phyloP scores from a whole-genome alignment of 129 eudicot species.

The Ambrosia artemisiifolia region DNA sequence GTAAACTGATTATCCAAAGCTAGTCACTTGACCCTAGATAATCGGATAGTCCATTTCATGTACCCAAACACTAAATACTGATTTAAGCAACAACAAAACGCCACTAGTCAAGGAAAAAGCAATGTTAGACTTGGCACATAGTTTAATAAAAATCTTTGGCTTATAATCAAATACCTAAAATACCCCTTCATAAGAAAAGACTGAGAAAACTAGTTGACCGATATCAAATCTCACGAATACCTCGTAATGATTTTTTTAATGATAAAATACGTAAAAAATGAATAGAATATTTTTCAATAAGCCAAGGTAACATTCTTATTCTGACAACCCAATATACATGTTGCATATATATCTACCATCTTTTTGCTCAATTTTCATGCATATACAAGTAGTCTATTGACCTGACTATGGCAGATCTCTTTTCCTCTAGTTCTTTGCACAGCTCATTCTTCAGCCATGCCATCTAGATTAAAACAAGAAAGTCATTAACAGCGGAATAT shows the following conservation, averaged over 20 bases:
- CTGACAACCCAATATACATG: background rate
- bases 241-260: background rate
- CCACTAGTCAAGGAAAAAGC: background rate
- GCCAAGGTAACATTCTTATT: background rate
- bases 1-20: too few species aligned
- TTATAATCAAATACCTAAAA: background rate
- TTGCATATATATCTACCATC: background rate
- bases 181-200: background rate
- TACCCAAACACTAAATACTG: too few species aligned
- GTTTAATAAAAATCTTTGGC: background rate
- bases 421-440: conserved; percentile 84
- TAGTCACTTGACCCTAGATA: too few species aligned
- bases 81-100: too few species aligned
- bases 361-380: background rate
- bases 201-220: background rate
- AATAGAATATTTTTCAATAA: background rate
- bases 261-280: background rate
- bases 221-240: background rate
- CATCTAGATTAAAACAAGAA: conserved; percentile 50
- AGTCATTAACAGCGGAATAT: background rate
- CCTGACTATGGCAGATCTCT: conserved; percentile 84
- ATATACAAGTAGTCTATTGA: conserved; percentile 19
- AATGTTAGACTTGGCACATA: background rate
- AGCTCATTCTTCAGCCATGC: conserved; percentile 83
- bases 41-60: too few species aligned